phyloP scores from a whole-genome alignment of 306 rosid genomes.

The Medicago truncatula region DNA sequence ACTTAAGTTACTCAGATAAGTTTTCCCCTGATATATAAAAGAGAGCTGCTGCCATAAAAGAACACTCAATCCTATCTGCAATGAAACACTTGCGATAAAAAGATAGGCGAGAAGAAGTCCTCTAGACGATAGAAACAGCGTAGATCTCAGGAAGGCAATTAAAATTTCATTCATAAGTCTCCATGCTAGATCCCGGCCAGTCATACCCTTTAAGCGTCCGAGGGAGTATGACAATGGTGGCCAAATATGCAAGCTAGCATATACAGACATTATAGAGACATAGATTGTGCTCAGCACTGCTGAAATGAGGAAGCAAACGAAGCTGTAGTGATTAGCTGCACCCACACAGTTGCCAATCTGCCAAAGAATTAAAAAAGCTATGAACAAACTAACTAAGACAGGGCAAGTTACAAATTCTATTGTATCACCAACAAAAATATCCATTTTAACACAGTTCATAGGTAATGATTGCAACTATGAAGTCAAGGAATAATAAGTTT shows the following conservation, averaged over 20 bases:
- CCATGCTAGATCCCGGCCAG: slow-evolving; percentile 40
- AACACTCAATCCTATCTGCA: slow-evolving; percentile 69
- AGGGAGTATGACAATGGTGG: slow-evolving; percentile 53
- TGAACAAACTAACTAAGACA: slow-evolving; percentile 35
- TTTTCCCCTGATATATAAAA: slow-evolving; percentile 77
- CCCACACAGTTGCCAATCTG: slow-evolving; percentile 99
- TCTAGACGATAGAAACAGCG: slow-evolving; percentile 65
- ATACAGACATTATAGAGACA: slow-evolving; percentile 66
- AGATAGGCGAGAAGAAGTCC: slow-evolving; percentile 81
- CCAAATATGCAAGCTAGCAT: slow-evolving; percentile 62
- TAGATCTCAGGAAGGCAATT: slow-evolving; percentile 62
- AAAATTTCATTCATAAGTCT: slow-evolving; percentile 48
- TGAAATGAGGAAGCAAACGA: slow-evolving; percentile 83
- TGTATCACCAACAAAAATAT: not conserved
- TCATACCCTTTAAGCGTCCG: slow-evolving; percentile 36
- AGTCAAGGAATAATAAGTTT: not conserved
- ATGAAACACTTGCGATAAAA: slow-evolving; percentile 71
- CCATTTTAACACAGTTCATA: not conserved
- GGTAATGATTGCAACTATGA: not conserved
- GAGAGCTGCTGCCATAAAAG: slow-evolving; percentile 97
- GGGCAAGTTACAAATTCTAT: not conserved
- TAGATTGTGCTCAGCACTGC: slow-evolving; percentile 72
- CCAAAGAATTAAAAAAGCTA: slow-evolving; percentile 39
- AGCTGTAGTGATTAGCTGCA: slow-evolving; percentile 84
- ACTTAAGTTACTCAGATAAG: slow-evolving; percentile 65